A percentile compares a stretch with the other conserved stretches of the same genome.
Conservation (phyloP, 2,329 filamentous ascomycete genomes). For the Aspergillus fumigatiaffinis region DNA sequence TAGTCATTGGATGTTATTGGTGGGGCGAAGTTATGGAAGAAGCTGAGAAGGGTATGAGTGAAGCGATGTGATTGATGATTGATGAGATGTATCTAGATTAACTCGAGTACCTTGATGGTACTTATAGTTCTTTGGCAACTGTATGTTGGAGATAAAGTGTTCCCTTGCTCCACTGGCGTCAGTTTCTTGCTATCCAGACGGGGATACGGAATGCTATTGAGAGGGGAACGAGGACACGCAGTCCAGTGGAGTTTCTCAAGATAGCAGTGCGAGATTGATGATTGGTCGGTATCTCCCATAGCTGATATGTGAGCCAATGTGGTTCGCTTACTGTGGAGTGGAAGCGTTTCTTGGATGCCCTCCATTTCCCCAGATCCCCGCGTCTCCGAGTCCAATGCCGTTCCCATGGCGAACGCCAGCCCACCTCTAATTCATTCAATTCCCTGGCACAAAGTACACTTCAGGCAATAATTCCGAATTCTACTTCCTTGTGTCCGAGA, state of each 20-base stretch:
- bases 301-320: not conserved
- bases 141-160: not conserved
- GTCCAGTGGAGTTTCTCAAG: not conserved
- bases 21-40: not conserved
- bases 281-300: not conserved
- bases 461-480: not conserved
- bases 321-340: not conserved
- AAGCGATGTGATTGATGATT: not conserved
- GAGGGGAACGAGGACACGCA: not conserved
- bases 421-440: no score
- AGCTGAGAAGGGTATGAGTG: not conserved
- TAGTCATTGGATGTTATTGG: not conserved
- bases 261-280: not conserved
- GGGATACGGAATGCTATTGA: not conserved
- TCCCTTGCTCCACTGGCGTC: not conserved
- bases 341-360: not conserved
- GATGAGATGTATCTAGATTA: not conserved
- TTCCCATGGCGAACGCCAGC: no score
- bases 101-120: not conserved
- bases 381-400: not conserved
- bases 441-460: not conserved
- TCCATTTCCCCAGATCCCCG: not conserved
- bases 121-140: not conserved
- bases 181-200: no score
- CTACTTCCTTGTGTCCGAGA: not conserved